Base-by-base conservation (phyloP, 2,329 filamentous ascomycete genomes). In the Chaetothyriales sp. region DNA sequence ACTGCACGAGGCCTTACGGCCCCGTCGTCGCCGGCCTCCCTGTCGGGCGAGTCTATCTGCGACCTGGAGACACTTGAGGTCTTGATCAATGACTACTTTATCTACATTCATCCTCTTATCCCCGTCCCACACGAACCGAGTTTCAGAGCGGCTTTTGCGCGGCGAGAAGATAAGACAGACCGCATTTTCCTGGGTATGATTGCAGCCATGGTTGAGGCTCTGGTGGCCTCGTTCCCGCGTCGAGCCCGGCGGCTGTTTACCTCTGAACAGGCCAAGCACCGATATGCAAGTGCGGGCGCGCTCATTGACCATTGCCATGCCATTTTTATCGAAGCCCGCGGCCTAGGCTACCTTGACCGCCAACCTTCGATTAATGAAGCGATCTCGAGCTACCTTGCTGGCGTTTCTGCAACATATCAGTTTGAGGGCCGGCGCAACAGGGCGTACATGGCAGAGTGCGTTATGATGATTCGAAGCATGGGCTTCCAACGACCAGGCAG, bases 1-100 rank as follows among this genome's bases (percentile, higher is more conserved):
- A 73, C 73, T 43, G 73, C 73, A 32, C 73, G 76, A 51, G 73
- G 73, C 28, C 67, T 76, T 19, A 71, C 73, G 26, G 68, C 73
- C 46, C 68, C 75, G 43, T 67, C 71, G 53, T 66, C 69, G 4
- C 66, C 72, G 18, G 61, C 62, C 18, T 66, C 69, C 43, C 64
- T 76, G 8, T 77, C 76, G 2, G 74, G 65, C 49, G 70, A 73
- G 55, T 65, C 68, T 2, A 73, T 73, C 46, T 72, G 70, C 53
- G 64, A 69, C 3, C 48, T 70, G 18, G 56, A 62, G 12, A 68
- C 68, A 0, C 57, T 72, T 43, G 62, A 65, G 48, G 57, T 68
- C 5, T 58, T 73, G 3, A 53, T 73, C 10, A 69, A 72, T 54
- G 70, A 73, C 57, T 73, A 66, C 50, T 73, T 73, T 50, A 69